A percentile compares a stretch with the other conserved stretches of the same genome.
Evolutionary conservation across 2,329 filamentous ascomycete species (phyloP).

Genomic region (Alternaria conjuncta): DNA sequence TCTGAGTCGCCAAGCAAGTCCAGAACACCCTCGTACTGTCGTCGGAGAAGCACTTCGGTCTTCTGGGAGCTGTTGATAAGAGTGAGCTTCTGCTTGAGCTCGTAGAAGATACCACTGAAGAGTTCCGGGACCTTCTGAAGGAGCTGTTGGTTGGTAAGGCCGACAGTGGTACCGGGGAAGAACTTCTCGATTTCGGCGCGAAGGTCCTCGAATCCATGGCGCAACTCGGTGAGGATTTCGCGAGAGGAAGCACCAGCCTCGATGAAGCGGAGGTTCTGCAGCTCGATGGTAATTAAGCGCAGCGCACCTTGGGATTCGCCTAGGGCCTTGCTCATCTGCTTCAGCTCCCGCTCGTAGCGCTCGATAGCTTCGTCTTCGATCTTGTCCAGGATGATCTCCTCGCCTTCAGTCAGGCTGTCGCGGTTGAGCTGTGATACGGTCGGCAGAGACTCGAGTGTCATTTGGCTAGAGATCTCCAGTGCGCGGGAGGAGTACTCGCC

Average conservation of each 20-base stretch:
- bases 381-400: constrained; percentile 28
- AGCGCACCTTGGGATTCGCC: constrained; percentile 51
- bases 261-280: constrained; percentile 53
- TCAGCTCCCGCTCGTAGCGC: constrained; percentile 50
- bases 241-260: constrained; percentile 39
- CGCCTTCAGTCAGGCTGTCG: constrained; percentile 32
- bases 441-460: constrained; percentile 37
- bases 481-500: constrained; percentile 40
- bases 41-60: constrained; percentile 46
- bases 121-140: constrained; percentile 47
- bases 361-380: constrained; percentile 46
- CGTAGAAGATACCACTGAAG: constrained; percentile 47
- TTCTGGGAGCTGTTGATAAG: constrained; percentile 42
- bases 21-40: constrained; percentile 39
- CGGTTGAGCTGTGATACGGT: constrained; percentile 33
- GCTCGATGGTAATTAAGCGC: constrained; percentile 52
- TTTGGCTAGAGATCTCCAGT: constrained; percentile 35
- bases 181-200: constrained; percentile 50
- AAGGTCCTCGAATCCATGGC: constrained; percentile 50
- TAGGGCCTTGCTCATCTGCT: constrained; percentile 46
- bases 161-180: constrained; percentile 48
- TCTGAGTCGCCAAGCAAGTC: constrained; percentile 39
- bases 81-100: constrained; percentile 40
- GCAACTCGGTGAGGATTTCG: constrained; percentile 49
- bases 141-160: constrained; percentile 49